phyloP scores from a whole-genome alignment of 768 basidiomycete genomes.

The Phylloporus arenicola region DNA sequence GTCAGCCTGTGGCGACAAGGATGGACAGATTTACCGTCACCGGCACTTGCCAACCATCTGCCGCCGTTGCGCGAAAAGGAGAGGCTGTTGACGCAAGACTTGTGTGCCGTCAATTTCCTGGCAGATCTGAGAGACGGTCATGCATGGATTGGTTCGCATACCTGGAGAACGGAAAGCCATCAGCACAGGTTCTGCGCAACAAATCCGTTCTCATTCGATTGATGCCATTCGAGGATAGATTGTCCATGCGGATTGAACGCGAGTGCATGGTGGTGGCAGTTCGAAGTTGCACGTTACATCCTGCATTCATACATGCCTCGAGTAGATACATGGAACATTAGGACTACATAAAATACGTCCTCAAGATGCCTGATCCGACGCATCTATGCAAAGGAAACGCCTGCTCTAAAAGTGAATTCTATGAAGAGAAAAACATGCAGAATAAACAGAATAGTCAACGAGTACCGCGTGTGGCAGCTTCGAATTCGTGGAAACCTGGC shows the following conservation, averaged over 20 bases:
- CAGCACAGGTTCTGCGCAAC: slow-evolving; percentile 17
- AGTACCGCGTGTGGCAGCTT: slow-evolving; percentile 39
- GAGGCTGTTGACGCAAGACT: slow-evolving; percentile 62
- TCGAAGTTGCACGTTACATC: slow-evolving; percentile 8
- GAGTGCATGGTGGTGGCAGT: slow-evolving; percentile 1
- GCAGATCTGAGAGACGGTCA: slow-evolving; percentile 2
- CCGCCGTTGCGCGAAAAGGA: slow-evolving; percentile 56
- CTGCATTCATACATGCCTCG: slow-evolving; percentile 19
- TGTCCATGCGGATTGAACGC: slow-evolving; percentile 18
- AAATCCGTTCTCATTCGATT: slow-evolving; percentile 14
- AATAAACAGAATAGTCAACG: slow-evolving; percentile 14
- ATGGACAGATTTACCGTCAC: slow-evolving; percentile 49
- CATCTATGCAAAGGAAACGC: slow-evolving; percentile 23
- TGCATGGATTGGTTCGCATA: slow-evolving; percentile 8
- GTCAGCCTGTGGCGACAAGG: slow-evolving; percentile 9
- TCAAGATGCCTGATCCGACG: slow-evolving; percentile 32
- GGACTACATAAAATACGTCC: slow-evolving; percentile 32
- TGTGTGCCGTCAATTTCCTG: slow-evolving; percentile 41
- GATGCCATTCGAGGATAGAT: slow-evolving; percentile 22
- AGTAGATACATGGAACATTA: slow-evolving; percentile 30
- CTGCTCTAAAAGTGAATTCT: slow-evolving; percentile 20
- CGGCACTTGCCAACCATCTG: slow-evolving; percentile 61
- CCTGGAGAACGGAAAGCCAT: slow-evolving; percentile 34
- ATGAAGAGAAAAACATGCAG: slow-evolving; percentile 9
- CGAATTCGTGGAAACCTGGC: slow-evolving; percentile 60